Evolutionary conservation across 2,329 filamentous ascomycete genomes (phyloP).

Genomic region (Capronia epimyces): DNA sequence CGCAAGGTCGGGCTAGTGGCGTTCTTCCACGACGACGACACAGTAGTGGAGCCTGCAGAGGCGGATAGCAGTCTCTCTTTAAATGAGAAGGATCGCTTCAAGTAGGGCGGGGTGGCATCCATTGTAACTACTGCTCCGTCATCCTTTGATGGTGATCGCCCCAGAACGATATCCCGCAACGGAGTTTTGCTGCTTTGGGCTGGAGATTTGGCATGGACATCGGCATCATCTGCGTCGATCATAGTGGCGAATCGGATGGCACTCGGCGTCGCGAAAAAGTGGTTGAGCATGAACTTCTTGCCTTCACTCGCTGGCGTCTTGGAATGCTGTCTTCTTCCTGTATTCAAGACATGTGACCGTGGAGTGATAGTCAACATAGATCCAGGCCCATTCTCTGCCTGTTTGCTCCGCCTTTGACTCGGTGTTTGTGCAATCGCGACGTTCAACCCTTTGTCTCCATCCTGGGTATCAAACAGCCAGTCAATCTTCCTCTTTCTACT

Average conservation of each 20-base stretch:
- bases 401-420: constrained; percentile 31
- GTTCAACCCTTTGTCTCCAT: constrained; percentile 23
- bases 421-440: constrained; percentile 34
- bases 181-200: constrained; percentile 28
- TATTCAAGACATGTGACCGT: constrained; percentile 20
- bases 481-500: constrained; percentile 23
- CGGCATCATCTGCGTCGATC: constrained; percentile 12
- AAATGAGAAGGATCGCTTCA: constrained; percentile 27
- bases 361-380: constrained; percentile 7
- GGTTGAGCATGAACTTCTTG: constrained; percentile 42
- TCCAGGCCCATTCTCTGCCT: constrained; percentile 8
- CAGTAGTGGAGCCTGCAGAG: constrained; percentile 1
- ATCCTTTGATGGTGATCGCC: constrained; percentile 10
- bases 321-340: constrained; percentile 26
- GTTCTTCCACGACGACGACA: neutral
- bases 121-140: neutral
- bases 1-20: constrained; percentile 9
- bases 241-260: constrained; percentile 41
- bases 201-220: neutral
- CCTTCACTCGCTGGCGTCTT: constrained; percentile 42
- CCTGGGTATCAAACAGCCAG: constrained; percentile 23
- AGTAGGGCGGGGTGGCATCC: constrained; percentile 26
- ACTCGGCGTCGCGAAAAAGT: constrained; percentile 44
- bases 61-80: constrained; percentile 28
- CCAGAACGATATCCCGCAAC: constrained; percentile 14